Conservation (phyloP, 2,329 filamentous ascomycete genomes). For the Eurotiales sp. region DNA sequence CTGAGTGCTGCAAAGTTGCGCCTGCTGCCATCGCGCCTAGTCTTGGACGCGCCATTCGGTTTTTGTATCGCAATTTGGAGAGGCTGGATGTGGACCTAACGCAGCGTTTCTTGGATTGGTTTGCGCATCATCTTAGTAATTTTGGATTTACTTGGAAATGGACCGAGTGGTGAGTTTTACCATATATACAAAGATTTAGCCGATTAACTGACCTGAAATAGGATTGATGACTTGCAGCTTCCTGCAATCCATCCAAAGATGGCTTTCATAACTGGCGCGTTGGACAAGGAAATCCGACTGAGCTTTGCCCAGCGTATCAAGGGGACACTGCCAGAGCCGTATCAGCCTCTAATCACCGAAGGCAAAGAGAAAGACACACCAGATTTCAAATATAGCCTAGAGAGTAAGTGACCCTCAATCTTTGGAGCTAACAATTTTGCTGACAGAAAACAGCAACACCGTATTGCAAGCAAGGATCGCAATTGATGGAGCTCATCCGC, state of each 20-base stretch:
- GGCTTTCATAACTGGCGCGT: constrained; percentile 82
- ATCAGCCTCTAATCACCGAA: constrained; percentile 73
- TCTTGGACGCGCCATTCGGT: constrained; percentile 87
- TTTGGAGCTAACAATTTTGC: too few species aligned
- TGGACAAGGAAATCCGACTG: constrained; percentile 95
- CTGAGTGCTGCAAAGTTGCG: constrained; percentile 91
- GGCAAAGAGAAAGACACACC: constrained; percentile 95
- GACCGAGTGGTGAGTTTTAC: constrained; percentile 73
- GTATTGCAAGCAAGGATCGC: constrained; percentile 78
- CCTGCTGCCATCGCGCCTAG: constrained; percentile 95
- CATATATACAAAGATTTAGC: background rate
- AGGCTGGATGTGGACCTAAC: constrained; percentile 81
- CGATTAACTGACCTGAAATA: constrained; percentile 23
- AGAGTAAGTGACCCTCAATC: constrained; percentile 64
- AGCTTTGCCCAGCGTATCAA: constrained; percentile 96
- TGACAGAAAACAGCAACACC: constrained; percentile 59
- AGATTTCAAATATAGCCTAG: constrained; percentile 82
- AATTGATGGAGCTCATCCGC: constrained; percentile 72
- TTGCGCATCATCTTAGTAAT: constrained; percentile 94
- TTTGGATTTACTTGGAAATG: constrained; percentile 99
- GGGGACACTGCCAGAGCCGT: constrained; percentile 81
- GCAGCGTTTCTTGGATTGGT: constrained; percentile 94
- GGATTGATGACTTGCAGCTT: constrained; percentile 75
- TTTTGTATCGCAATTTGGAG: constrained; percentile 77
- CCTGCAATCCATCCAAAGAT: constrained; percentile 79